phyloP scores from a whole-genome alignment of 495 filamentous ascomycete genomes.

The Lasiosphaeria hispida region DNA sequence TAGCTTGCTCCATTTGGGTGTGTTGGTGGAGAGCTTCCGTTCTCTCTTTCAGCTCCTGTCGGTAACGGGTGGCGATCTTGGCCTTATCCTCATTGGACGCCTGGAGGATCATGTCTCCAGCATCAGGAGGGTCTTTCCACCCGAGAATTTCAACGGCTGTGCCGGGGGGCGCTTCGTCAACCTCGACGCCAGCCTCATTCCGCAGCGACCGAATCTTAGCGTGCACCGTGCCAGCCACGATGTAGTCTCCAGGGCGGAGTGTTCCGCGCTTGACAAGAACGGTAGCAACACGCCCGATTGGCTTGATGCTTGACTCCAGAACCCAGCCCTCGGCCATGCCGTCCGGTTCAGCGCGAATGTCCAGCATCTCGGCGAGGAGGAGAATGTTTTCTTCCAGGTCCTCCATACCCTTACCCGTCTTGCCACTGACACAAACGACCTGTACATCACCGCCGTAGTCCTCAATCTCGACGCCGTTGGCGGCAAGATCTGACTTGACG shows the following conservation, averaged over 20 bases:
- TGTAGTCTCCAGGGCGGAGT: conserved; percentile 71
- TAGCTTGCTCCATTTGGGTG: conserved; percentile 30
- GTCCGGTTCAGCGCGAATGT: conserved; percentile 75
- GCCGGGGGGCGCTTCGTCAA: conserved; percentile 77
- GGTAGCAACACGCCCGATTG: conserved; percentile 81
- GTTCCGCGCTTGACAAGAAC: conserved; percentile 87
- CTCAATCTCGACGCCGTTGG: conserved; percentile 87
- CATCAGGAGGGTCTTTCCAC: conserved; percentile 88
- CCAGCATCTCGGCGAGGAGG: conserved; percentile 80
- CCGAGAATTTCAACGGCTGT: conserved; percentile 90
- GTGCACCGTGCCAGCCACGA: conserved; percentile 87
- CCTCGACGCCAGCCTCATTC: conserved; percentile 76
- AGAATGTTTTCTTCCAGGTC: conserved; percentile 89
- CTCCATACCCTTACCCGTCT: conserved; percentile 87
- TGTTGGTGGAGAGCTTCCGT: conserved; percentile 37
- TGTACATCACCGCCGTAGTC: conserved; percentile 95
- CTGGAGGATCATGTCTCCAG: conserved; percentile 85
- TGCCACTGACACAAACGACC: conserved; percentile 85
- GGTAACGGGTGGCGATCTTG: conserved; percentile 74
- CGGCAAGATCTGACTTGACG: conserved; percentile 83
- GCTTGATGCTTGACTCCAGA: conserved; percentile 87
- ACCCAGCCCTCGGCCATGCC: conserved; percentile 90
- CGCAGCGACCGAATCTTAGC: conserved; percentile 75
- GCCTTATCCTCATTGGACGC: conserved; percentile 75
- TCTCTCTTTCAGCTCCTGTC: conserved; percentile 52